Percentiles rank a stretch among this genome's conserved stretches.
Evolutionary conservation across 441 rosid species (phyloP).

Genomic region (Syzygium syzygioides): DNA sequence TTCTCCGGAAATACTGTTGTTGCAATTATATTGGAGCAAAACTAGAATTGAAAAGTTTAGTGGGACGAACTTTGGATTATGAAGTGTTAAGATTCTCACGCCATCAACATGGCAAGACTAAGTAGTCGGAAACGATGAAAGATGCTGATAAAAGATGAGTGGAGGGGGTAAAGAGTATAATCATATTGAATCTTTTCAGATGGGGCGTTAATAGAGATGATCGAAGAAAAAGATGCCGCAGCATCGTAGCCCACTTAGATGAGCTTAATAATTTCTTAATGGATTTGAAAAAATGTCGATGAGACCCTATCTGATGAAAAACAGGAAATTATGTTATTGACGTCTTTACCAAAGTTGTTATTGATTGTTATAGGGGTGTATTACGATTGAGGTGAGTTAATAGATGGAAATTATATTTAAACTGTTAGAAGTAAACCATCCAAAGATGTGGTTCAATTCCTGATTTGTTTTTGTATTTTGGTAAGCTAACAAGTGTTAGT

Average conservation of each 20-base stretch:
- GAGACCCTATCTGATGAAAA: rapidly evolving
- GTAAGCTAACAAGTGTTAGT: neutral
- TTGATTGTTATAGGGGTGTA: neutral
- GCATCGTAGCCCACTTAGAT: neutral
- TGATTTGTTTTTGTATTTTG: neutral
- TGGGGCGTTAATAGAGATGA: neutral
- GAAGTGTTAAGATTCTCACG: neutral
- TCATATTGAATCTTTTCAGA: rapidly evolving
- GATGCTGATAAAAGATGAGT: neutral
- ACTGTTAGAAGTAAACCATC: neutral
- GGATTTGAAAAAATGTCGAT: too few species aligned
- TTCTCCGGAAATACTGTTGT: too few species aligned
- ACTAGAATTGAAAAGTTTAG: too few species aligned
- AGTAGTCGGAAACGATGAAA: rapidly evolving
- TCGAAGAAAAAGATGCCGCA: too few species aligned
- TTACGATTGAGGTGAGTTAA: too few species aligned
- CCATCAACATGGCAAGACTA: neutral
- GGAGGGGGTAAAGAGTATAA: neutral
- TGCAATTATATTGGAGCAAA: neutral
- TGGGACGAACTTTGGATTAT: rapidly evolving
- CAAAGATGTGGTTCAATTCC: neutral
- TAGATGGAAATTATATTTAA: neutral
- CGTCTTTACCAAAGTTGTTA: neutral
- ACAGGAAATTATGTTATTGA: neutral
- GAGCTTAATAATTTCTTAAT: too few species aligned